phyloP scores from a whole-genome alignment of 139 green algal species.

The Chlorella sp. region DNA sequence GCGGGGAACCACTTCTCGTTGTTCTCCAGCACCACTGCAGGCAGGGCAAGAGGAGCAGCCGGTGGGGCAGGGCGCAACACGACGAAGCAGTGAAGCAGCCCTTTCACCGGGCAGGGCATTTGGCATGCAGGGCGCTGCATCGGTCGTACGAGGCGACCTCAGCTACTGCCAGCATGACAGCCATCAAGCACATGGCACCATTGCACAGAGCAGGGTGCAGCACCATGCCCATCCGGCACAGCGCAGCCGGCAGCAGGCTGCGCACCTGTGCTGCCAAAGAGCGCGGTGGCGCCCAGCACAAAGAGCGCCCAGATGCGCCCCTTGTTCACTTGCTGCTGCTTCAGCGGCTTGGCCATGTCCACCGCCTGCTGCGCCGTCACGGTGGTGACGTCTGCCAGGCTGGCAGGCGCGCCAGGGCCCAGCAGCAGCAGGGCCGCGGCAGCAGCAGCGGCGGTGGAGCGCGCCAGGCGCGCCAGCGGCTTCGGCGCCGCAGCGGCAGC shows the following conservation, averaged over 20 bases:
- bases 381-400: constrained; percentile 51
- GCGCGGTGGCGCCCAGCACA: constrained; percentile 60
- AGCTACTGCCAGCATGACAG: not conserved
- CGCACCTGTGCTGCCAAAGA: constrained; percentile 67
- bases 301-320: constrained; percentile 70
- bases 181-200: not conserved
- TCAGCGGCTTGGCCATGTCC: constrained; percentile 62
- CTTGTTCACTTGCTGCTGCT: constrained; percentile 76
- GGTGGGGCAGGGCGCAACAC: not conserved
- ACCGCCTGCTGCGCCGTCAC: constrained; percentile 54
- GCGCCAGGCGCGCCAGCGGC: not conserved
- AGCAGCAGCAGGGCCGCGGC: constrained; percentile 8
- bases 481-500: not conserved
- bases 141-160: no score
- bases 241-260: no score
- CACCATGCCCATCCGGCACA: not conserved
- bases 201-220: not conserved
- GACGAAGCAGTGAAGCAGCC: not conserved
- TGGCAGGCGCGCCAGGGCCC: not conserved
- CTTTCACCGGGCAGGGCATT: no score
- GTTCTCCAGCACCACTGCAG: constrained; percentile 70
- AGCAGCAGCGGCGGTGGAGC: not conserved
- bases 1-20: constrained; percentile 77
- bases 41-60: not conserved
- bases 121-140: not conserved